A percentile compares a stretch with the other conserved stretches of the same genome.
Conservation (phyloP, 2,329 filamentous ascomycete genomes). For the Scedosporium boydii region DNA sequence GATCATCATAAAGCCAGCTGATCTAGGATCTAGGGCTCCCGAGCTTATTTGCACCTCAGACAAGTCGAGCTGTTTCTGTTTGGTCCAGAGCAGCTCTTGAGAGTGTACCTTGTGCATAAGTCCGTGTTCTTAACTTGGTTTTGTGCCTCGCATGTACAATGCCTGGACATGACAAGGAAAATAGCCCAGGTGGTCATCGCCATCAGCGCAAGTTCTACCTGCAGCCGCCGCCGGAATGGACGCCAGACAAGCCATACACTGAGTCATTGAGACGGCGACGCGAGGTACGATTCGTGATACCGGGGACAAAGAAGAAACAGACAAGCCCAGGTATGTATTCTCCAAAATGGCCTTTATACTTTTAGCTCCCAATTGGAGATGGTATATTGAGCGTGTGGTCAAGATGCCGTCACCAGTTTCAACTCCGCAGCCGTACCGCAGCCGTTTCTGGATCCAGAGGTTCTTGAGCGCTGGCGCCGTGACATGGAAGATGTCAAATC, state of each 20-base stretch:
- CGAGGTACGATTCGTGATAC: slow-evolving; percentile 8
- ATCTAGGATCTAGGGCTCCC: too few relatives aligned
- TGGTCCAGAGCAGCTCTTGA: too few relatives aligned
- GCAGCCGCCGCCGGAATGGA: background rate
- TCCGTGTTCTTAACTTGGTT: background rate
- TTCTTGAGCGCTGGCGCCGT: slow-evolving; percentile 13
- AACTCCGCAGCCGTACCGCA: slow-evolving; percentile 20
- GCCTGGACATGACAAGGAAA: background rate
- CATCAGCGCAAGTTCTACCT: background rate
- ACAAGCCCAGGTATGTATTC: background rate
- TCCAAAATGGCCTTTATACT: background rate
- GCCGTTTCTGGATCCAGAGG: slow-evolving; percentile 24
- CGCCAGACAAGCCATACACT: background rate
- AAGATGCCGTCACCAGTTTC: slow-evolving; percentile 11
- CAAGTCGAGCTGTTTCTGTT: too few relatives aligned
- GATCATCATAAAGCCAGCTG: too few relatives aligned
- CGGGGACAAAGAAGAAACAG: slow-evolving; percentile 1
- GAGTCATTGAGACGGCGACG: background rate
- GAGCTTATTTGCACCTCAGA: too few relatives aligned
- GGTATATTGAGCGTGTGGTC: background rate
- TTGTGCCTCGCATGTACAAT: background rate
- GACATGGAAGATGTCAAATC: slow-evolving; percentile 3
- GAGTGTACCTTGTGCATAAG: background rate
- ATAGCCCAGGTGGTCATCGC: background rate
- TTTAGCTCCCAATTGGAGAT: background rate